A percentile compares a stretch with the other conserved stretches of the same genome.
Evolutionary conservation across 495 filamentous ascomycete species (phyloP).

Genomic region (Mytilinidion resinicola): DNA sequence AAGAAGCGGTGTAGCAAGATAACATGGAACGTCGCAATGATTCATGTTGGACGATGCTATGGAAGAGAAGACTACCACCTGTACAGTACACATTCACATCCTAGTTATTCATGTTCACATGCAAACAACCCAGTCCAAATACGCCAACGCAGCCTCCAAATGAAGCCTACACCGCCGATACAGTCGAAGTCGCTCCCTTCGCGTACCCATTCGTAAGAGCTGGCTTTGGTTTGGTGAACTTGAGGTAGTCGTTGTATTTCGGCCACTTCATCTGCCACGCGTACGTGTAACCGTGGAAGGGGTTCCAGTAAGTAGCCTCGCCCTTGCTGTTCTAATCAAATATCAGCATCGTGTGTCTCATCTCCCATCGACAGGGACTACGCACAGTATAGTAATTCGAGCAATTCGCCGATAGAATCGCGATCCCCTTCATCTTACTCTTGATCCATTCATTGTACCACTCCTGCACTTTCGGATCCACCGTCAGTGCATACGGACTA

Average conservation of each 20-base stretch:
- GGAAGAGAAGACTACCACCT: too few species aligned
- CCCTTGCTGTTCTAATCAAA: not conserved
- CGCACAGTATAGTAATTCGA: not conserved
- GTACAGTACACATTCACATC: too few species aligned
- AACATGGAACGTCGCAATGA: too few species aligned
- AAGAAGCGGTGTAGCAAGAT: too few species aligned
- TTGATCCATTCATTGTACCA: not conserved
- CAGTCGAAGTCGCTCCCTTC: not conserved
- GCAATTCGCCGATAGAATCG: not conserved
- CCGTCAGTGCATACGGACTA: not conserved
- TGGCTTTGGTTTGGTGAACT: not conserved
- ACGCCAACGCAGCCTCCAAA: not conserved
- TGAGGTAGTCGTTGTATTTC: not conserved
- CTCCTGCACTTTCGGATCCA: not conserved
- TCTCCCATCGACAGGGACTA: too few species aligned
- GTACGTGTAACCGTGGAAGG: not conserved
- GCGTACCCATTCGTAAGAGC: not conserved
- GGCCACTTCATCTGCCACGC: not conserved
- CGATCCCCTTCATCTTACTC: not conserved
- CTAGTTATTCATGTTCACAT: not conserved
- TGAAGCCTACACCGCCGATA: not conserved
- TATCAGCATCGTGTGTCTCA: not conserved
- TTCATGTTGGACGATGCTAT: too few species aligned
- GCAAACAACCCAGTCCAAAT: not conserved
- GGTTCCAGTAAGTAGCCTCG: not conserved